Percentiles rank a stretch among this genome's conserved stretches.
These are phyloP conservation scores for Fraxinus platypoda DNA, from an alignment of 305 asterid species.

Conservation along the genomic window DNA sequence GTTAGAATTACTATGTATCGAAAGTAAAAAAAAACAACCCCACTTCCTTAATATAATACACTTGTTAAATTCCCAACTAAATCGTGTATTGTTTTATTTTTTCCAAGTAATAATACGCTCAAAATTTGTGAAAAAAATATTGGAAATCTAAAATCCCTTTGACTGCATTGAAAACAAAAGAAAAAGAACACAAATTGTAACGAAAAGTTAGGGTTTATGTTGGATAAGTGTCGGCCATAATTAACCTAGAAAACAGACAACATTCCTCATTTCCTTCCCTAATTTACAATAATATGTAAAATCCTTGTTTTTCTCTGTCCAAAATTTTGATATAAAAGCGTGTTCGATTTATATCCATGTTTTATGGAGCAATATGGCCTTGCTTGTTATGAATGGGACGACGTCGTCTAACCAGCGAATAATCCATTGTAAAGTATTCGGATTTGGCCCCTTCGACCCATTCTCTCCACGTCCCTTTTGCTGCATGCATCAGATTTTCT, in stretches of 20 bases:
- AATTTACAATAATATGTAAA: conserved; percentile 6
- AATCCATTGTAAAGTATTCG: conserved; percentile 64
- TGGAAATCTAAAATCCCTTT: conserved; percentile 18
- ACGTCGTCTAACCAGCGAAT: conserved; percentile 46
- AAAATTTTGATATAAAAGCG: conserved; percentile 28
- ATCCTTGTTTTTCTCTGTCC: conserved; percentile 1
- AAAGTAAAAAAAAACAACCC: not conserved
- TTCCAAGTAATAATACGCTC: not conserved
- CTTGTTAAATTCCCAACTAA: not conserved
- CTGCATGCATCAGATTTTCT: conserved; percentile 27
- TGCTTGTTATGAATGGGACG: conserved; percentile 68
- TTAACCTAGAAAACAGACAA: conserved; percentile 33
- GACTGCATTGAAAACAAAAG: conserved; percentile 26
- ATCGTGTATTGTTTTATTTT: not conserved
- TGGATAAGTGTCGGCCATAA: conserved; percentile 52
- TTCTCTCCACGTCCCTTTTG: conserved; percentile 49
- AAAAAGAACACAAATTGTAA: conserved; percentile 24
- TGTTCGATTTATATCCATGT: conserved; percentile 3
- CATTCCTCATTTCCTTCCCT: conserved; percentile 44
- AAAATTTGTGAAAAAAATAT: not conserved
- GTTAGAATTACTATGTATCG: conserved; percentile 10
- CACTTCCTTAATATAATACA: not conserved
- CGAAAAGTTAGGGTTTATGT: conserved; percentile 35
- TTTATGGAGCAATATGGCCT: conserved; percentile 51
- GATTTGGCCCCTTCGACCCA: conserved; percentile 38